These are phyloP conservation scores for Beauveria sp. DNA, from an alignment of 2,329 filamentous ascomycete species.

Conservation along the genomic window DNA sequence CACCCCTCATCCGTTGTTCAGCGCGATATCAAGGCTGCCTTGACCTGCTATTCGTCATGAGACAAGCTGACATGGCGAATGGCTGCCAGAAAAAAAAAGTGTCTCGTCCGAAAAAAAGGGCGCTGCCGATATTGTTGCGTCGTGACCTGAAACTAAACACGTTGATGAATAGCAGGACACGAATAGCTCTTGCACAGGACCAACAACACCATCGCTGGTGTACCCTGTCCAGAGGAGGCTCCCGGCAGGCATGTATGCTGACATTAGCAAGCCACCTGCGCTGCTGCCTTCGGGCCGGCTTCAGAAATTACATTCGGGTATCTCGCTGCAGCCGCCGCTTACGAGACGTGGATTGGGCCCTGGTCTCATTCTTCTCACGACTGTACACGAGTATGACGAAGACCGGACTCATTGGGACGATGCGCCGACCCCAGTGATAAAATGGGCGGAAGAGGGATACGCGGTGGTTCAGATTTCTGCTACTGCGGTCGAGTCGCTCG, in stretches of 20 bases:
- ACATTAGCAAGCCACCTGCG: not conserved
- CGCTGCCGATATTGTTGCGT: not conserved
- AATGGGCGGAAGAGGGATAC: conserved; percentile 31
- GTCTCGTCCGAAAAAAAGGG: not conserved
- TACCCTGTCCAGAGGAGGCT: not conserved
- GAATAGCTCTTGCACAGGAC: not conserved
- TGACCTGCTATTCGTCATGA: not conserved
- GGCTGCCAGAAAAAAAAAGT: not conserved
- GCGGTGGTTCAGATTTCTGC: conserved; percentile 19
- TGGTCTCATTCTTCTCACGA: conserved; percentile 22
- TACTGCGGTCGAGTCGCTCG: not conserved
- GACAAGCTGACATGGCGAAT: not conserved
- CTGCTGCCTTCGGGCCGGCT: not conserved
- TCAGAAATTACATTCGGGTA: not conserved
- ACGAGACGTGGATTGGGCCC: conserved; percentile 25
- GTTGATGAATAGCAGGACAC: not conserved
- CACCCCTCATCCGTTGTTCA: not conserved
- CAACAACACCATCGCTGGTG: not conserved
- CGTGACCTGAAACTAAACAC: no score
- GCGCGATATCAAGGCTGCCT: not conserved
- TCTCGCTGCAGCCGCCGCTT: conserved; percentile 19
- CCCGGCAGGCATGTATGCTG: not conserved
- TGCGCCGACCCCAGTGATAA: conserved; percentile 19
- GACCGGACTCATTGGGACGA: conserved; percentile 5
- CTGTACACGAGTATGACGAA: not conserved